Base-by-base conservation (phyloP, 345 rosid species). In the Erodium maritimum region DNA sequence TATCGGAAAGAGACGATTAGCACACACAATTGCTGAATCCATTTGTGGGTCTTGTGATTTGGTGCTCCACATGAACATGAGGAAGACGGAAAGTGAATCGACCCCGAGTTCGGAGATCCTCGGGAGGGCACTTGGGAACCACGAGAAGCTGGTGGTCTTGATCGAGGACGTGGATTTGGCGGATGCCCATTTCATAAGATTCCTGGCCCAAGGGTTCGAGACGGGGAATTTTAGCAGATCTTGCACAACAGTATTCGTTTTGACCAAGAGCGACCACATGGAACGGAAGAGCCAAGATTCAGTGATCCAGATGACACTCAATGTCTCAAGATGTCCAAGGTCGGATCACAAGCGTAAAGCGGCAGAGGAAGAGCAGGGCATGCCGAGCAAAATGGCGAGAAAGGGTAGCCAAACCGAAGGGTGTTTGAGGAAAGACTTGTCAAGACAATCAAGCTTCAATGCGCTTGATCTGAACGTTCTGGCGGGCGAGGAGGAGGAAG, bases 1-100 rank as follows among this genome's bases (percentile, higher is more conserved):
- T 0, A 25, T 77, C 1, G 94, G 91, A 4, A 90, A 87, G 68
- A 77, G 89, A 69, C 82, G 94, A 76, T 65, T 90, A 67, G 90
- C 89, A 17, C 74, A 69, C 59, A 77, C 85, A 8, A 73, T 83
- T 60, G 77, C 94, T 19, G 84, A 79, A 54, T 71, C 74, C 19
- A 67, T 87, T 57, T 69, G 69, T 1, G 89, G 87, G 3, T 82
- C 88, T 17, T 37, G 69, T 57, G 80, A 84, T 58, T 64, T 65
- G 11, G 77, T 90, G 23, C 42, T 82, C 33, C 64, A 70, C 61
- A 61, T 85, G 62, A 73, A 76, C 69, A 69, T 71, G 73, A 72
- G 68, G 69, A 82, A 60, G 61, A 75, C 51, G 56, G 62, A 70
- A 0, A 23, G 48, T 29, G 61, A 65, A 55, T 65, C 5, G 56